Percentiles rank a stretch among this genome's conserved stretches.
Conservation (phyloP, 2,329 filamentous ascomycete genomes). For the Karstenula rhodostoma region DNA sequence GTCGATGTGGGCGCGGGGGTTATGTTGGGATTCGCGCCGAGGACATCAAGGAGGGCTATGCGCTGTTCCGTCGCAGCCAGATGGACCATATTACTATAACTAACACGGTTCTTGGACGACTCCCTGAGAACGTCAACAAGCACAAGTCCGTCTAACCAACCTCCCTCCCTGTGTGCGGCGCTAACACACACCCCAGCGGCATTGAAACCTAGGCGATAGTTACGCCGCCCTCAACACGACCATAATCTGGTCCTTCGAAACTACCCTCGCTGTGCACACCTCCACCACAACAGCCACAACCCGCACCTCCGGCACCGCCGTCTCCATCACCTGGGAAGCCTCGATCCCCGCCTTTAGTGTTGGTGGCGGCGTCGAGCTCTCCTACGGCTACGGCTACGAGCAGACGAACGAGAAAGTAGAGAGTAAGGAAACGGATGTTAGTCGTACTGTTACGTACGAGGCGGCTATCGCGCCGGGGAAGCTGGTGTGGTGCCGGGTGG, state of each 20-base stretch:
- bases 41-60: constrained; percentile 3
- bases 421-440: not conserved
- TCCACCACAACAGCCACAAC: not conserved
- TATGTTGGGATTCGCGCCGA: not conserved
- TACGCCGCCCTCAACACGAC: not conserved
- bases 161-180: not conserved
- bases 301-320: constrained; percentile 4
- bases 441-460: not conserved
- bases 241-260: constrained; percentile 1
- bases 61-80: constrained; percentile 2
- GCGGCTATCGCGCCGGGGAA: not conserved
- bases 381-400: not conserved
- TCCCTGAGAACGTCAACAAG: constrained; percentile 3
- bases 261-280: not conserved
- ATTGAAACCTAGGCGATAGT: no score
- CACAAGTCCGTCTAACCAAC: not conserved
- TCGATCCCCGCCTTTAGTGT: constrained; percentile 5
- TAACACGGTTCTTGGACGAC: constrained; percentile 4
- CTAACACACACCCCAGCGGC: not conserved
- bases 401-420: constrained; percentile 3
- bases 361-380: constrained; percentile 1
- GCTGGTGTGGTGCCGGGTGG: constrained; percentile 5
- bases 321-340: not conserved
- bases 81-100: constrained; percentile 6
- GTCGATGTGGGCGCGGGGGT: constrained; percentile 5